phyloP scores from a whole-genome alignment of 495 filamentous ascomycete species.

The Penicillium angulare region DNA sequence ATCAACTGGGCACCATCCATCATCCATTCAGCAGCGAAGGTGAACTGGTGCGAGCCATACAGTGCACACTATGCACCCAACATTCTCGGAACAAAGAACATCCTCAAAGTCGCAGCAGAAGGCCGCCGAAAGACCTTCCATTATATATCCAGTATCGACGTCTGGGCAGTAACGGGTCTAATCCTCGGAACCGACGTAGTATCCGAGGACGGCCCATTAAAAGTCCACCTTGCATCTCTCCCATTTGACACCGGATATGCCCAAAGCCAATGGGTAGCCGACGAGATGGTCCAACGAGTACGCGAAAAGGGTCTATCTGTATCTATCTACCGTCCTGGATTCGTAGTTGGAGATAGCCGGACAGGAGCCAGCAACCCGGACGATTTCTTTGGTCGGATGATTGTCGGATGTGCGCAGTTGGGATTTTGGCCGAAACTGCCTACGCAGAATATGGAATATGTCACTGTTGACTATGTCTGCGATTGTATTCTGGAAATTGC shows the following conservation, averaged over 20 bases:
- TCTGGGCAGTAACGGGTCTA: slow-evolving; percentile 7
- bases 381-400: slow-evolving; percentile 24
- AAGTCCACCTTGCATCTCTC: slow-evolving; percentile 5
- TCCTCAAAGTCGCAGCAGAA: slow-evolving; percentile 7
- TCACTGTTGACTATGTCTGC: slow-evolving; percentile 20
- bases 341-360: slow-evolving; percentile 17
- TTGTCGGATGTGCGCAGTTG: slow-evolving; percentile 15
- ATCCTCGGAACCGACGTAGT: slow-evolving; percentile 1
- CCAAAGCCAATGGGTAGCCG: slow-evolving; percentile 20
- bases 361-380: slow-evolving; percentile 21
- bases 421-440: slow-evolving; percentile 17
- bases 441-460: slow-evolving; percentile 10
- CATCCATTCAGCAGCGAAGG: slow-evolving; percentile 21
- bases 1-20: slow-evolving; percentile 8
- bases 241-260: slow-evolving; percentile 23
- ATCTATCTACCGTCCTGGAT: slow-evolving; percentile 25
- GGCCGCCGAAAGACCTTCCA: slow-evolving; percentile 21
- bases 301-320: slow-evolving; percentile 10
- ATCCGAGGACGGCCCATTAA: slow-evolving; percentile 11
- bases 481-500: slow-evolving; percentile 17
- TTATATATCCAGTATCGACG: slow-evolving; percentile 21
- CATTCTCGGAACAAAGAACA: slow-evolving; percentile 15
- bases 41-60: slow-evolving; percentile 24
- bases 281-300: slow-evolving; percentile 17
- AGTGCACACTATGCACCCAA: slow-evolving; percentile 14